Base-by-base conservation (phyloP, 176 grass and related monocot genomes). In the Zizania latifolia region DNA sequence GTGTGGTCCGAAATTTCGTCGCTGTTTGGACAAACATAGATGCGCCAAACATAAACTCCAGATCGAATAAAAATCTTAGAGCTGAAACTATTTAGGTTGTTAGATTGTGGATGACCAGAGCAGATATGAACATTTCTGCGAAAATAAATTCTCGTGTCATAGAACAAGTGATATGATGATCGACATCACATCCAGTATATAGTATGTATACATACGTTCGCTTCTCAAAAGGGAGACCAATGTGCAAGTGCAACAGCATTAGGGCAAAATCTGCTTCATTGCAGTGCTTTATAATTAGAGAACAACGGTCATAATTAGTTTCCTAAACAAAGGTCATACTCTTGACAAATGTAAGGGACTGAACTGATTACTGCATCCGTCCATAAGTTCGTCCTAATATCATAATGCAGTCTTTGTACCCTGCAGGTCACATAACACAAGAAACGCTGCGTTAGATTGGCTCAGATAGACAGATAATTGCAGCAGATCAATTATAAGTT, bases 341-440 rank as follows among this genome's bases (percentile, higher is more conserved):
- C 69, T 44, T 36, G 46, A 34, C 40, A 70, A 77, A 58, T 58
- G 15, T 28, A 43, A 59, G 6, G 61, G 37, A 53, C 23, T 57
- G 37, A 9, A 41, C 9, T 16, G 12, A 13, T 3, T 2, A 74
- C 1, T 58, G 26, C 19, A 65, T 44, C 58, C 29, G 22, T 28
- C 9, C 37, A 50, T 12, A 53, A 30, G 37, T 19, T 58, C 46
- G 66, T 58, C 48, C 23, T 16, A 37, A 58, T 15, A 44, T 79
- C 48, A 66, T 39, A 12, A 1, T 0, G 10, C 10, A 0, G 40
- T 14, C 0, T 32, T 24, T 19, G 77, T 80, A 39, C 24, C 77
- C 77, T 86, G 70, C 27, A 46, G 17, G 10, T 58, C n/a, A 38
- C n/a, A 38, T 24, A 43, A 24, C 23, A 75, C 23, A 59, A 74